A percentile compares a stretch with the other conserved stretches of the same genome.
These are phyloP conservation scores for Saccharomyces hybrid DNA, from an alignment of 1,139 yeast species.

Conservation along the genomic window DNA sequence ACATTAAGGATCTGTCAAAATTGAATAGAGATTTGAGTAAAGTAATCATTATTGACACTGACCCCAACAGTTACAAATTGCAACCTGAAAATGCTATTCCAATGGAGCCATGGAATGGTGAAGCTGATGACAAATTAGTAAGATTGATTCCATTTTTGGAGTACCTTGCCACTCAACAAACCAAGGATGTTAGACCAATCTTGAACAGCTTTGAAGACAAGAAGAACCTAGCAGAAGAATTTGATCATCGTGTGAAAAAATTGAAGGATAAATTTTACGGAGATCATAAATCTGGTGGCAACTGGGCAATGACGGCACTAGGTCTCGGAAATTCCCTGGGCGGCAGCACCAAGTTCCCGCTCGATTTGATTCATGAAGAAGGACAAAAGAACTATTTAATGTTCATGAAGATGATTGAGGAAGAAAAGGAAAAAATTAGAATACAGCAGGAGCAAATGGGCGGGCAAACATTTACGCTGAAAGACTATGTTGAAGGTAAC, in stretches of 20 bases:
- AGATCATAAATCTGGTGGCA: slow-evolving; percentile 44
- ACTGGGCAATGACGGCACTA: slow-evolving; percentile 53
- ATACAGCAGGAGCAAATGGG: slow-evolving; percentile 76
- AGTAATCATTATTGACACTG: slow-evolving; percentile 72
- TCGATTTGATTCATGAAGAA: slow-evolving; percentile 84
- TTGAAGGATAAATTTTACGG: slow-evolving; percentile 65
- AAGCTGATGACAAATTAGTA: slow-evolving; percentile 70
- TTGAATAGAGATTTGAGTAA: slow-evolving; percentile 86
- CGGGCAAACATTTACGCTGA: slow-evolving; percentile 70
- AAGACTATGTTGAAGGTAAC: slow-evolving; percentile 78
- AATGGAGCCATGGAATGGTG: slow-evolving; percentile 80
- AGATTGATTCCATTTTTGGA: slow-evolving; percentile 87
- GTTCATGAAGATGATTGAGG: slow-evolving; percentile 75
- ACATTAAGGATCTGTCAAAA: slow-evolving; percentile 77
- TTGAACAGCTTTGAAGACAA: slow-evolving; percentile 64
- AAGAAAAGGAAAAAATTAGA: slow-evolving; percentile 80
- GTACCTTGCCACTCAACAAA: slow-evolving; percentile 86
- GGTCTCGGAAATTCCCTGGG: slow-evolving; percentile 51
- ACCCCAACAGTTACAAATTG: slow-evolving; percentile 61
- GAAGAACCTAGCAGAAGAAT: slow-evolving; percentile 62
- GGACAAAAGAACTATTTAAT: slow-evolving; percentile 86
- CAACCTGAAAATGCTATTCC: slow-evolving; percentile 93
- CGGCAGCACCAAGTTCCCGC: slow-evolving; percentile 70
- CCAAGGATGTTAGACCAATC: slow-evolving; percentile 85
- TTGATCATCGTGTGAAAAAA: slow-evolving; percentile 63